These are phyloP conservation scores for Acorus gramineus DNA, from an alignment of 106 monocot genomes.

Conservation along the genomic window DNA sequence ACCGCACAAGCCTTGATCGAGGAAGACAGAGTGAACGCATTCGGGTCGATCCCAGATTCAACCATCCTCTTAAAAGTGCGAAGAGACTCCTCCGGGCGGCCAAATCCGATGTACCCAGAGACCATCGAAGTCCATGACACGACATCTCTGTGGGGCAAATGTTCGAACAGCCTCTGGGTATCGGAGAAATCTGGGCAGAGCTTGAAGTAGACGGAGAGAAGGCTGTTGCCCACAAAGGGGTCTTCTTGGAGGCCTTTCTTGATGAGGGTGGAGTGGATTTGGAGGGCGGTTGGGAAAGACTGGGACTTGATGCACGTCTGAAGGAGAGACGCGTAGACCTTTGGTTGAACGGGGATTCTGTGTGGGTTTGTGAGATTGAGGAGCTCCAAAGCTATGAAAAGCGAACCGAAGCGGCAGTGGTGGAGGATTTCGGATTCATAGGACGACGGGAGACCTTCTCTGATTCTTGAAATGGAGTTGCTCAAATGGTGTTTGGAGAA, in stretches of 20 bases:
- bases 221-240: constrained; percentile 63
- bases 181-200: constrained; percentile 30
- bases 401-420: constrained; percentile 20
- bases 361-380: constrained; percentile 17
- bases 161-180: constrained; percentile 49
- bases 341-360: constrained; percentile 1
- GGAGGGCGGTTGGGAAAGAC: constrained; percentile 31
- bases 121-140: constrained; percentile 77
- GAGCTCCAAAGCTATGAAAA: constrained; percentile 16
- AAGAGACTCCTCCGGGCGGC: constrained; percentile 35
- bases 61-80: constrained; percentile 39
- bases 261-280: constrained; percentile 47
- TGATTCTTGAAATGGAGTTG: no score
- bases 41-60: constrained; percentile 22
- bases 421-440: constrained; percentile 19
- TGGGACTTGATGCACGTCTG: constrained; percentile 26
- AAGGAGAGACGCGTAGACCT: constrained; percentile 43
- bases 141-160: constrained; percentile 40
- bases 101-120: constrained; percentile 48
- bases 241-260: constrained; percentile 58
- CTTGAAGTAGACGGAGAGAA: constrained; percentile 65
- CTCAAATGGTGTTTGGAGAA: no score
- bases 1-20: constrained; percentile 40
- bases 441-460: neutral
- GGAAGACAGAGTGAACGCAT: constrained; percentile 50